phyloP scores from a whole-genome alignment of 129 eudicot genomes.

The Sambucus nigra region DNA sequence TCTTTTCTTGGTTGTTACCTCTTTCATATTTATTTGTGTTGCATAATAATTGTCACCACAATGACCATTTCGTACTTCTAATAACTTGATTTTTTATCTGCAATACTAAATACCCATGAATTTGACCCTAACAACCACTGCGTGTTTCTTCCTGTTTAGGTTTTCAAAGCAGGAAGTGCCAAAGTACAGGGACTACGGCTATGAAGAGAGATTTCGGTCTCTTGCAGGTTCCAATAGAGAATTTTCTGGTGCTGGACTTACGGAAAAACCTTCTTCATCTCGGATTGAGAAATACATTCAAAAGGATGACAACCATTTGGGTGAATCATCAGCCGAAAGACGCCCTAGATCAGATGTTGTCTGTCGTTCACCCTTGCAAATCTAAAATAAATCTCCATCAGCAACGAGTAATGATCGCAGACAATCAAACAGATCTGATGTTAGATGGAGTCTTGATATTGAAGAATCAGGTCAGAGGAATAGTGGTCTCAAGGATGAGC shows the following conservation, averaged over 20 bases:
- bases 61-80: too few species aligned
- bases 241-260: constrained; percentile 28
- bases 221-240: constrained; percentile 46
- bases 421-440: constrained; percentile 42
- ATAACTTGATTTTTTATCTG: too few species aligned
- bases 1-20: too few species aligned
- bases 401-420: constrained; percentile 54
- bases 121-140: too few species aligned
- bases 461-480: constrained; percentile 64
- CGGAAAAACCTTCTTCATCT: constrained; percentile 41
- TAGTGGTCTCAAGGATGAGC: constrained; percentile 60
- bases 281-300: constrained; percentile 34
- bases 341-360: constrained; percentile 41
- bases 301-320: constrained; percentile 47
- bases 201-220: constrained; percentile 50
- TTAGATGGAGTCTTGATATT: constrained; percentile 48
- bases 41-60: too few species aligned
- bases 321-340: constrained; percentile 39
- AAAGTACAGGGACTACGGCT: constrained; percentile 50
- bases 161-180: constrained; percentile 55
- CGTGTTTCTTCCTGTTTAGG: constrained; percentile 22
- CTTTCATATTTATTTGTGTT: too few species aligned
- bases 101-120: too few species aligned
- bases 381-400: constrained; percentile 62
- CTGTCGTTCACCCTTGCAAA: constrained; percentile 37